A percentile compares a stretch with the other conserved stretches of the same genome.
These are phyloP conservation scores for Bolboschoenoplectus hybrid DNA, from an alignment of 202 grass and related monocot genomes.

Conservation along the genomic window DNA sequence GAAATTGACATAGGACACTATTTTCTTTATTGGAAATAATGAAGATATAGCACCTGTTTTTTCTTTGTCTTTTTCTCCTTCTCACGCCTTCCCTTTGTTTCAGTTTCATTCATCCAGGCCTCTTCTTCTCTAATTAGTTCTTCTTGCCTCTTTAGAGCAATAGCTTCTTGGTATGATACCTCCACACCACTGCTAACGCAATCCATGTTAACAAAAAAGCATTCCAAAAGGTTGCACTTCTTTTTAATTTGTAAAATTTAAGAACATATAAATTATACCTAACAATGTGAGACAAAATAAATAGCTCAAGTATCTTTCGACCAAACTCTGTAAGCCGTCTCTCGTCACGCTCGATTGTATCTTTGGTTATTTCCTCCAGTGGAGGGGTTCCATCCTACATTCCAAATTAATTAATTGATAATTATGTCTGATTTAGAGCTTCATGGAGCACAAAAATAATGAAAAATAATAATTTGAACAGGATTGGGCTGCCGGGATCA, in stretches of 20 bases:
- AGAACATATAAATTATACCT: constrained; percentile 54
- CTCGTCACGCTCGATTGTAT: constrained; percentile 79
- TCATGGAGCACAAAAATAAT: background rate
- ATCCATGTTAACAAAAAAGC: constrained; percentile 8
- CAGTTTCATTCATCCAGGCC: constrained; percentile 74
- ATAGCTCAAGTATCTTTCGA: constrained; percentile 78
- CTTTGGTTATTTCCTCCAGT: constrained; percentile 68
- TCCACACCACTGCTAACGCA: constrained; percentile 73
- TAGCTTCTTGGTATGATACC: constrained; percentile 91
- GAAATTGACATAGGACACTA: background rate
- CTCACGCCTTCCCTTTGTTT: constrained; percentile 80
- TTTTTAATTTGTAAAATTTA: constrained; percentile 12
- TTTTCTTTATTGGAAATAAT: constrained; percentile 13
- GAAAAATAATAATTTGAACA: background rate
- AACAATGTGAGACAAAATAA: constrained; percentile 81
- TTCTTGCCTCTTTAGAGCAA: constrained; percentile 97
- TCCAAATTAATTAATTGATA: background rate
- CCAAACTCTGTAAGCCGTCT: constrained; percentile 70
- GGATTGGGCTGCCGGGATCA: background rate
- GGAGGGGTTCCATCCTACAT: constrained; percentile 72
- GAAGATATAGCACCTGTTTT: constrained; percentile 69
- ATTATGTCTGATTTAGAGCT: background rate
- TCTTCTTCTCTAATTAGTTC: constrained; percentile 97
- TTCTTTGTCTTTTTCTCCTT: constrained; percentile 97
- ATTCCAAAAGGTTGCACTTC: background rate